These are phyloP conservation scores for Margaritispora aquatica DNA, from an alignment of 495 filamentous ascomycete species.

Conservation along the genomic window DNA sequence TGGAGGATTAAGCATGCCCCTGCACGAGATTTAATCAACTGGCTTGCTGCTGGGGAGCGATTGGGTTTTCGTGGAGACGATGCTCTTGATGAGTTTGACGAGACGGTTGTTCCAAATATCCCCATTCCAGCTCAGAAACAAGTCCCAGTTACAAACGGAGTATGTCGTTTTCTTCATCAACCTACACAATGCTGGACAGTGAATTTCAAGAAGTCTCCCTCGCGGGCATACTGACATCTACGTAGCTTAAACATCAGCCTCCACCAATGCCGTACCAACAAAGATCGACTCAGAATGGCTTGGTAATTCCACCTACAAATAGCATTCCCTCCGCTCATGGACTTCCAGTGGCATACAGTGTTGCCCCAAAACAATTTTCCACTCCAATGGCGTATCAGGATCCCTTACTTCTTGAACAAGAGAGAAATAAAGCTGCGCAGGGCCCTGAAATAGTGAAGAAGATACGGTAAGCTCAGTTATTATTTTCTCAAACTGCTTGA, in stretches of 20 bases:
- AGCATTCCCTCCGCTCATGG: neutral
- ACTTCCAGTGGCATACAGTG: neutral
- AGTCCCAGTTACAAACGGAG: too few species aligned
- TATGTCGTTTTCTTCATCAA: too few species aligned
- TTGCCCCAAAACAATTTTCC: neutral
- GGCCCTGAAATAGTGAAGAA: too few species aligned
- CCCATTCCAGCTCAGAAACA: neutral
- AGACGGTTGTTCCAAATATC: neutral
- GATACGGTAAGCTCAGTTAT: too few species aligned
- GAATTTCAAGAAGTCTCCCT: too few species aligned
- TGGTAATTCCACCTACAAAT: neutral
- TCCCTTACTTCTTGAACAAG: neutral
- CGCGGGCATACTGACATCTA: too few species aligned
- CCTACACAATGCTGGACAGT: too few species aligned
- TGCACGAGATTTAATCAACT: constrained; percentile 9
- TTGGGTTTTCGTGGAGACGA: constrained; percentile 19
- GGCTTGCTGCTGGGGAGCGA: constrained; percentile 13
- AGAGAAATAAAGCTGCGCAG: neutral
- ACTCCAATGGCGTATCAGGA: neutral
- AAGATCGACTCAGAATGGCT: neutral
- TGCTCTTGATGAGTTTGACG: constrained; percentile 15
- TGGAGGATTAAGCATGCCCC: constrained; percentile 2
- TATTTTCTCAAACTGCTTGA: too few species aligned
- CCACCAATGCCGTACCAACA: neutral
- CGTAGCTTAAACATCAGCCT: neutral